A percentile compares a stretch with the other conserved stretches of the same genome.
phyloP scores from a whole-genome alignment of 1,284 basidiomycete genomes.

The Termitomyces sp. region DNA sequence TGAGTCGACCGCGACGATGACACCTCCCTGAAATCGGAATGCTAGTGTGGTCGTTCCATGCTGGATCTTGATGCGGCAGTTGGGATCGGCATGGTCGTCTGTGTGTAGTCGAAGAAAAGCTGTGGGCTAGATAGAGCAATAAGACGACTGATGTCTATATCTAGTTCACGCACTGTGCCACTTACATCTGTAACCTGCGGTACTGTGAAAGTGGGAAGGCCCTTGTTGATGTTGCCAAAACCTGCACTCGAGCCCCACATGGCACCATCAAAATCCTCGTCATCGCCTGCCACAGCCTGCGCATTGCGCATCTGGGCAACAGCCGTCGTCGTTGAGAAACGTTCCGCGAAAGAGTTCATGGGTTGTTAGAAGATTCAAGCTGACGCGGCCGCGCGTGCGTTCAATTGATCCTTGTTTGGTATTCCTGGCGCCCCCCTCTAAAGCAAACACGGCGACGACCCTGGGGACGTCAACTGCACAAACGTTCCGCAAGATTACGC shows the following conservation, averaged over 20 bases:
- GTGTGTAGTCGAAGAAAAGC: conserved; percentile 87
- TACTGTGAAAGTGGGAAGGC: conserved; percentile 64
- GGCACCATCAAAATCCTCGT: conserved; percentile 58
- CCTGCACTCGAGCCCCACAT: conserved; percentile 80
- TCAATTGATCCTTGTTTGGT: conserved; percentile 30
- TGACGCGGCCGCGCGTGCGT: conserved; percentile 44
- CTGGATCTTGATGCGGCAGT: conserved; percentile 95
- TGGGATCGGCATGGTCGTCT: conserved; percentile 89
- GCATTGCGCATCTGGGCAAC: conserved; percentile 47
- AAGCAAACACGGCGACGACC: conserved; percentile 9
- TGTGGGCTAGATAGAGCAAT: conserved; percentile 62
- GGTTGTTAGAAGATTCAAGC: conserved; percentile 25
- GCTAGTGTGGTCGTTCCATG: conserved; percentile 99
- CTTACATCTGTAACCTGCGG: conserved; percentile 73
- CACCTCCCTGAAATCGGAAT: conserved; percentile 94
- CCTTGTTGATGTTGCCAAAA: conserved; percentile 68
- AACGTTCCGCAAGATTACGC: not conserved
- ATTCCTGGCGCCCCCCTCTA: not conserved
- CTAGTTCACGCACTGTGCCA: conserved; percentile 18
- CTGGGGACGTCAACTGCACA: too few relatives aligned
- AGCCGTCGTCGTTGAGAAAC: conserved; percentile 55
- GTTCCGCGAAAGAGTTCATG: conserved; percentile 76
- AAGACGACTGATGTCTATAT: conserved; percentile 3
- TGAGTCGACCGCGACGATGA: conserved; percentile 97
- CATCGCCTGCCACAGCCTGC: conserved; percentile 47